Evolutionary conservation across 108 stramenopile species (phyloP), one percentile per base, ranked within the genome.

Genomic region (Nitzschia sp.): DNA sequence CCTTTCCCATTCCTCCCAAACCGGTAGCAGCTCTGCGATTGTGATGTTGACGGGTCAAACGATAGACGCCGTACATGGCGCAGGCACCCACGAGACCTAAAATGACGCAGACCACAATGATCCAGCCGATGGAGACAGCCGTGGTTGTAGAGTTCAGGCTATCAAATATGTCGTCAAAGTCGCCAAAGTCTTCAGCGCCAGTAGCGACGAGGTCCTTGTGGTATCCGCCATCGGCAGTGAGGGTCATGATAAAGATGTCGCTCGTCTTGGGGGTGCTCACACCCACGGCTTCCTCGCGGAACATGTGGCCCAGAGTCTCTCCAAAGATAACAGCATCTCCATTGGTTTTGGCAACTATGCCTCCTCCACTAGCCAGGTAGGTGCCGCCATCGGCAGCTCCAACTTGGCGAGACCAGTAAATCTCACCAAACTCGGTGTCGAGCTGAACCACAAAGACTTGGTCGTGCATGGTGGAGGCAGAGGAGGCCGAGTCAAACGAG

Each of bases 321-420:
- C 83, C 83, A 45, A 71, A 69, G 11, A 84, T 9, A n/a, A 84
- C 63, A 13, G 69, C 71, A 63, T 84, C 59, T 1, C 75, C 82
- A 16, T 53, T 30, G 11, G 3, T 34, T 44, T 80, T 76, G 15
- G 55, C 36, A n/a, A n/a, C 36, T 1, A 79, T 17, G n/a, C 79
- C 78, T 2, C 78, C 78, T 28, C 66, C 56, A 3, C 41, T 36
- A 2, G 82, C 75, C 44, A 83, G 31, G 15, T 36, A 45, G 41
- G 78, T 79, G 53, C 73, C 54, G 11, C 48, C 36, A 15, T n/a
- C 13, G 21, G 58, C 66, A 19, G 13, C 38, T 9, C 83, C 83
- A 44, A 84, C 47, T 56, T 84, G 83, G 3, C 52, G 44, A 2
- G 70, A 38, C 59, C 69, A 84, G 1, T 48, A 65, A 32, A 77